Conservation (phyloP, 2,329 filamentous ascomycete species). For the Thielaviopsis populi region DNA sequence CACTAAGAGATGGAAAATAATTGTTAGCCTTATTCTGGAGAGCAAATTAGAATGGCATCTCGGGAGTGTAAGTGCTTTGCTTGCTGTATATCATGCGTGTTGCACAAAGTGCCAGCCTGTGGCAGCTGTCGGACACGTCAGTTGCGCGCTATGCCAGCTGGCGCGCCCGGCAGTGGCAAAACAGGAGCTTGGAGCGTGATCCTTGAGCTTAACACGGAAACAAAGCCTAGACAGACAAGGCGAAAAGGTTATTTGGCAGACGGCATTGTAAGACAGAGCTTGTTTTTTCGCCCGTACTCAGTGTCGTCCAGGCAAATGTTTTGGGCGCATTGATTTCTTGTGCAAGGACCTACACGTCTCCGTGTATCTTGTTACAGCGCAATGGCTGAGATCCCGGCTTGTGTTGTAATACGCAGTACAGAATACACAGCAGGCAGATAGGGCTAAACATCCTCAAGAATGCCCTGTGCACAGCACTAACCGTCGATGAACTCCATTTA, state of each 20-base stretch:
- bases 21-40: conserved; percentile 18
- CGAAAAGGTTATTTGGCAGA: not conserved
- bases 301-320: not conserved
- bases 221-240: not conserved
- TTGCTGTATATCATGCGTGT: conserved; percentile 7
- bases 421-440: not conserved
- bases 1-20: conserved; percentile 43
- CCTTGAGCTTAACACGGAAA: not conserved
- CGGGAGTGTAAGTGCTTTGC: not conserved
- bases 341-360: not conserved
- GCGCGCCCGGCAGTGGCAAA: not conserved
- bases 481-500: not conserved
- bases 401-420: conserved; percentile 9
- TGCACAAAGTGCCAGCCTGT: conserved; percentile 3
- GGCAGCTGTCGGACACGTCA: conserved; percentile 1
- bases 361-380: not conserved
- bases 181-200: not conserved
- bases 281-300: not conserved
- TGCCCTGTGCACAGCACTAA: not conserved
- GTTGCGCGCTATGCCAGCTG: not conserved
- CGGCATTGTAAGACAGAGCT: not conserved
- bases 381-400: not conserved
- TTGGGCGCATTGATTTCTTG: not conserved
- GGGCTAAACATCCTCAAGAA: not conserved
- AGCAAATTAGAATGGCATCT: not conserved